Base-by-base conservation (phyloP, 2,329 filamentous ascomycete genomes). In the Zalaria sp. region DNA sequence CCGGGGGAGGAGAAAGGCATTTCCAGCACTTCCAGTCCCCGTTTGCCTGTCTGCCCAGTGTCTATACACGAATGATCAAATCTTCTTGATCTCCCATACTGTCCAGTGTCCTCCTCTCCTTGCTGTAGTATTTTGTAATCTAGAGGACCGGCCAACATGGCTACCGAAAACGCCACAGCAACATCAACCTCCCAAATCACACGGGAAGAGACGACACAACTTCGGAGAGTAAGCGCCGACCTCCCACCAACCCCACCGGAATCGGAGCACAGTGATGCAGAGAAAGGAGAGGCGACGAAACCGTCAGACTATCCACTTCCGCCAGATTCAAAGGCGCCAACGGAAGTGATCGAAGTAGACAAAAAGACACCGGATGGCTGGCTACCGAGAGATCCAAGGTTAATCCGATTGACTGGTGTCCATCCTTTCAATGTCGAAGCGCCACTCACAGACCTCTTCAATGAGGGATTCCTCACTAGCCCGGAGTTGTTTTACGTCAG, bases 381-480 rank as follows among this genome's bases (percentile, higher is more conserved):
- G 66, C 83, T 95, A 18, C 71, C 79, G 25, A 72, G 88, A 57
- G 87, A 94, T 61, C 69, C 81, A 1, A 73, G 87, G 34, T 68
- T 95, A 10, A 91, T 95, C 49, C 75, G 88, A 39, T 67, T 95
- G 9, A 95, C 88, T 7, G 88, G 88, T 25, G 73, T 84, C 4
- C 88, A 94, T 59, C 88, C 88, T 1, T 93, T 93, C 67, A 95
- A 95, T 52, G 81, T 83, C 38, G 88, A 95, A 61, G 74, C 88
- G 6, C 87, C 88, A 0, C 64, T 95, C 5, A 83, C 76, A 42
- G 77, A 78, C 10, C 67, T 94, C 1, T 94, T 79, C 60, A 73
- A 89, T 44, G 69, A 78, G 64, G 86, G 88, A 0, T 94, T 94
- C 56, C 66, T 95, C 32, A 95, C 87, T 1, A 84, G 80, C 34